These are phyloP conservation scores for Fusarium buxicola DNA, from an alignment of 2,329 filamentous ascomycete species.

Conservation along the genomic window DNA sequence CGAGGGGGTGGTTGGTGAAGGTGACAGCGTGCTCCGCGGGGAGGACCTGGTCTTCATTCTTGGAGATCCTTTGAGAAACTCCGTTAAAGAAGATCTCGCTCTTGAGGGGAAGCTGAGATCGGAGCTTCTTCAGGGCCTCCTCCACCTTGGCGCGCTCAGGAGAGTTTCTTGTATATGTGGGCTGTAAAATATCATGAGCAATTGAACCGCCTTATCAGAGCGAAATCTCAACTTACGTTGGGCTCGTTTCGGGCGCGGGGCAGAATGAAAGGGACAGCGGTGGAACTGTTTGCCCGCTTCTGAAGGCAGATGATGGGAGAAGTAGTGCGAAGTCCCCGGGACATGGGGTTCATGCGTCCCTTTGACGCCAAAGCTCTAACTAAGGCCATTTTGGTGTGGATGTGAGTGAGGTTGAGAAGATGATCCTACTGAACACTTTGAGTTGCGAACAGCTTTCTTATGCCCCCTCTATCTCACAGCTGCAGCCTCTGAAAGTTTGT, in stretches of 20 bases:
- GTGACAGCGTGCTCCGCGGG: constrained; percentile 50
- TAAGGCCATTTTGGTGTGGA: constrained; percentile 32
- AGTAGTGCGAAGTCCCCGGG: constrained; percentile 25
- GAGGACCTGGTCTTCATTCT: constrained; percentile 48
- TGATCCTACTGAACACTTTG: constrained; percentile 12
- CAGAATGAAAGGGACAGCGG: constrained; percentile 48
- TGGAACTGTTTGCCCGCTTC: constrained; percentile 39
- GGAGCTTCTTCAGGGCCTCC: constrained; percentile 46
- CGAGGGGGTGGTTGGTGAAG: constrained; percentile 52
- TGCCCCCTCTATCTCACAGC: constrained; percentile 19
- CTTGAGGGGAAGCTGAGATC: constrained; percentile 47
- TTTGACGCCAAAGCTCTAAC: constrained; percentile 34
- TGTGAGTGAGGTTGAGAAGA: background rate
- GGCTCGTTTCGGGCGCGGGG: constrained; percentile 50
- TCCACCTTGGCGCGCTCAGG: constrained; percentile 48
- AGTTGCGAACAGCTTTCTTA: constrained; percentile 35
- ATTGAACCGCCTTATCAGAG: accelerated
- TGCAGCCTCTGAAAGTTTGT: constrained; percentile 5
- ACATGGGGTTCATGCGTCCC: constrained; percentile 34
- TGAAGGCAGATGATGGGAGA: constrained; percentile 31
- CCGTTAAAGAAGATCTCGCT: constrained; percentile 51
- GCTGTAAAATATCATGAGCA: constrained; percentile 29
- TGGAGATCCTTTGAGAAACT: constrained; percentile 42
- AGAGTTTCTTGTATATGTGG: constrained; percentile 46
- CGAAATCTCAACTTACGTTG: constrained; percentile 40